Conservation (phyloP, 2,329 filamentous ascomycete genomes). For the Pestalotiopsis sp. region DNA sequence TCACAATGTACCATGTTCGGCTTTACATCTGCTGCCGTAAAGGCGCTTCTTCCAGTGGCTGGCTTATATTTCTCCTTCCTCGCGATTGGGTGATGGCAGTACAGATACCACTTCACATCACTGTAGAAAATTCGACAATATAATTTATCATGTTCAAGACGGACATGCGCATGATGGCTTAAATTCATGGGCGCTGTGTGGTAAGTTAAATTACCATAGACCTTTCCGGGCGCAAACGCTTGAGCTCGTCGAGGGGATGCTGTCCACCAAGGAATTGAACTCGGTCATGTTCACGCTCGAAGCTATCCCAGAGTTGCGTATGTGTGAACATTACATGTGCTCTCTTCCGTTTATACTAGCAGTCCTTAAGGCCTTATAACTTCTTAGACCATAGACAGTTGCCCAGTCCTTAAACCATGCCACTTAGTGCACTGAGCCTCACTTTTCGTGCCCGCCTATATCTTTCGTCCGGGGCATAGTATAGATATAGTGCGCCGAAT, state of each 20-base stretch:
- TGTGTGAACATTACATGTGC: neutral
- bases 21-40: too few species aligned
- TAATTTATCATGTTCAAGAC: too few species aligned
- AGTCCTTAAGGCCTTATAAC: neutral
- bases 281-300: neutral
- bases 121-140: too few species aligned
- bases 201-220: neutral
- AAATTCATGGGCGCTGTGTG: neutral
- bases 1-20: too few species aligned
- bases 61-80: too few species aligned
- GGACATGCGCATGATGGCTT: neutral
- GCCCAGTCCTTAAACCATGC: neutral
- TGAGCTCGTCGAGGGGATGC: neutral
- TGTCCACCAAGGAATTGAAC: neutral
- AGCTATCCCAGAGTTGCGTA: neutral
- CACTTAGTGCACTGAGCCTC: too few species aligned
- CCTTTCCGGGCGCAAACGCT: neutral
- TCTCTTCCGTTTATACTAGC: neutral
- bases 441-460: too few species aligned
- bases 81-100: too few species aligned
- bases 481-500: too few species aligned
- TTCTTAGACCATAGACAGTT: neutral
- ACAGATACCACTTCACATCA: too few species aligned
- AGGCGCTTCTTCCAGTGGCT: too few species aligned
- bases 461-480: too few species aligned